These are phyloP conservation scores for Trichoderma sp. DNA, from an alignment of 2,329 filamentous ascomycete species.

Conservation along the genomic window DNA sequence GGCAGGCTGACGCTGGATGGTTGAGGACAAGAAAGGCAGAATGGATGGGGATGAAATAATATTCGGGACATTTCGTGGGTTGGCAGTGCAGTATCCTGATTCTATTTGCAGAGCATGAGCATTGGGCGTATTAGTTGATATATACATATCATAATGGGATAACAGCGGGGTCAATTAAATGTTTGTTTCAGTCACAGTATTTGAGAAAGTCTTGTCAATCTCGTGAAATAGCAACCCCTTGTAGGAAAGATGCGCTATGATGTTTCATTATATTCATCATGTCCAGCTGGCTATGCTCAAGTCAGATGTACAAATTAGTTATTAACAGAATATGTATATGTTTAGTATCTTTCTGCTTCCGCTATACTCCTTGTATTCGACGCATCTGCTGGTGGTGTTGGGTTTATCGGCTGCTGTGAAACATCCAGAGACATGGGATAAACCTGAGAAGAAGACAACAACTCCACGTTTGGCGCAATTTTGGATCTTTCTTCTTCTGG, in stretches of 20 bases:
- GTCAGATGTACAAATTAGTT: neutral
- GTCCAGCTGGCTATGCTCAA: neutral
- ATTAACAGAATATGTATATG: neutral
- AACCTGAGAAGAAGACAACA: neutral
- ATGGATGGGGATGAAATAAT: neutral
- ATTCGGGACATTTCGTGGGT: neutral
- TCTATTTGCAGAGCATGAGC: neutral
- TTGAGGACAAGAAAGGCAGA: neutral
- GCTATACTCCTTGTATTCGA: neutral
- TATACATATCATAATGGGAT: neutral
- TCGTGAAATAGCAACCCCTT: neutral
- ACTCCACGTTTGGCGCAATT: neutral
- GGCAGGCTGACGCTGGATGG: conserved; percentile 30
- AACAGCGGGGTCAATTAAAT: neutral
- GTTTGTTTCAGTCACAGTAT: neutral
- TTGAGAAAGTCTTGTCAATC: neutral
- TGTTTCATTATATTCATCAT: neutral
- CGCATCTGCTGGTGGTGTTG: neutral
- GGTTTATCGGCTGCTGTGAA: neutral
- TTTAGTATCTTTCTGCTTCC: neutral
- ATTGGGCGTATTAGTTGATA: neutral
- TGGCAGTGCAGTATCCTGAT: neutral
- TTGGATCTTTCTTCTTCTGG: too few relatives aligned
- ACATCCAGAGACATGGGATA: neutral
- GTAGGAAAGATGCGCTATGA: neutral